phyloP scores from a whole-genome alignment of 2,329 filamentous ascomycete genomes.

The Xylariomycetidae sp. region DNA sequence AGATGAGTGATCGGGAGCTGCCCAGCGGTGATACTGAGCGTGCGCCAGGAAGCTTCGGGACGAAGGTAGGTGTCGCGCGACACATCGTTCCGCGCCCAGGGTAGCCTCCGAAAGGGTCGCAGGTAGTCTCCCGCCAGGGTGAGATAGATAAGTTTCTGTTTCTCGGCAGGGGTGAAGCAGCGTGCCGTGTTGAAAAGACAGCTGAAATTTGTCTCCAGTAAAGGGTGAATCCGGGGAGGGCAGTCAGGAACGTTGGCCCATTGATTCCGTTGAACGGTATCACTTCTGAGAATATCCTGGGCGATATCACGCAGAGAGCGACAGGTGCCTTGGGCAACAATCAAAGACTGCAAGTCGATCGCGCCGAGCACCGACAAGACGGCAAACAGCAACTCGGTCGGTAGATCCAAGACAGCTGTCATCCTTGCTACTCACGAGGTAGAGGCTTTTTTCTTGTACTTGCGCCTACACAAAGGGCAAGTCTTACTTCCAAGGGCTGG shows the following conservation, averaged over 20 bases:
- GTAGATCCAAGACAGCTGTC: constrained; percentile 7
- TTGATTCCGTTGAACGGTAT: not conserved
- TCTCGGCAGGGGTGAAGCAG: constrained; percentile 11
- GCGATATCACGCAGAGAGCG: constrained; percentile 6
- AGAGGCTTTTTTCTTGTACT: too few species aligned
- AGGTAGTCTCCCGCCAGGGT: constrained; percentile 11
- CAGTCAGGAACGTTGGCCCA: too few species aligned
- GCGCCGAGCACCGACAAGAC: constrained; percentile 8
- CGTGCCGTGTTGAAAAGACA: constrained; percentile 9
- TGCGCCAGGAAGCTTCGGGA: constrained; percentile 12
- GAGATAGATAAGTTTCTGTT: constrained; percentile 3
- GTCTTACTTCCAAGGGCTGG: too few species aligned
- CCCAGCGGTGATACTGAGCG: constrained; percentile 6
- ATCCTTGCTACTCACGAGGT: too few species aligned
- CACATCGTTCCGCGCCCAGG: constrained; percentile 5
- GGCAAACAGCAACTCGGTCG: constrained; percentile 8
- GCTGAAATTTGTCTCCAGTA: constrained; percentile 7
- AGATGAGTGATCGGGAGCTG: constrained; percentile 15
- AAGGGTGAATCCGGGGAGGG: constrained; percentile 3
- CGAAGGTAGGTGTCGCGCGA: constrained; percentile 7
- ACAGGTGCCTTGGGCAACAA: constrained; percentile 7
- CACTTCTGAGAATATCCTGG: constrained; percentile 5
- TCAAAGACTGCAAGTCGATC: constrained; percentile 7
- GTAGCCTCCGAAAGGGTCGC: constrained; percentile 11
- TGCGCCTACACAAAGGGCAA: too few species aligned